These are phyloP conservation scores for Pseudonitzschia multiseries DNA, from an alignment of 108 stramenopile genomes.

Conservation along the genomic window DNA sequence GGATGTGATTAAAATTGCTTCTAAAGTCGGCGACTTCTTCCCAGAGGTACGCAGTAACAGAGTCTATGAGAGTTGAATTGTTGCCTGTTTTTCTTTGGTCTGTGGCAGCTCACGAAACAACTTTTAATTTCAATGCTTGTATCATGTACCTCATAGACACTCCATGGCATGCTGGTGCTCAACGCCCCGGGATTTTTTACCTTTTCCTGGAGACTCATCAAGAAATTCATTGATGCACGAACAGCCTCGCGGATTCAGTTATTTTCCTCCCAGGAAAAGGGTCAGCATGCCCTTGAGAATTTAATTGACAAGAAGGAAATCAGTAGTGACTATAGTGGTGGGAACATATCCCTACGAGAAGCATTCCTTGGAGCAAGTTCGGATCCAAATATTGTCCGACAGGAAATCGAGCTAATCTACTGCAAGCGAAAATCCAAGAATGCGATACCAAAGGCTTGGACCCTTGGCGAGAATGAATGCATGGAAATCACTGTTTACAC, in stretches of 20 bases:
- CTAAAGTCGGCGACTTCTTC: slow-evolving; percentile 43
- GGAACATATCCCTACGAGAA: slow-evolving; percentile 30
- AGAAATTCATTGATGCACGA: slow-evolving; percentile 51
- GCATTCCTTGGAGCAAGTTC: slow-evolving; percentile 50
- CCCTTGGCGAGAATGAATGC: slow-evolving; percentile 10
- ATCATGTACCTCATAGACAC: slow-evolving; percentile 16
- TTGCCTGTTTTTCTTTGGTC: not conserved
- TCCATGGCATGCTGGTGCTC: slow-evolving; percentile 49
- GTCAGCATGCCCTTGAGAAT: slow-evolving; percentile 25
- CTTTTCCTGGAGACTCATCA: slow-evolving; percentile 51
- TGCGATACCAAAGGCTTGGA: not conserved
- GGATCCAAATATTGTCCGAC: slow-evolving; percentile 18
- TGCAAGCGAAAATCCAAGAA: slow-evolving; percentile 26
- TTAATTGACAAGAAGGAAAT: slow-evolving; percentile 38
- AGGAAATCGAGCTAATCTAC: slow-evolving; percentile 28
- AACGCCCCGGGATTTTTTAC: slow-evolving; percentile 60
- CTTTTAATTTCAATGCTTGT: not conserved
- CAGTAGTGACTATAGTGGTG: slow-evolving; percentile 51
- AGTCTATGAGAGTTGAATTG: not conserved
- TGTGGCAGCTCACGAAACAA: not conserved
- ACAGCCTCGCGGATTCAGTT: slow-evolving; percentile 47
- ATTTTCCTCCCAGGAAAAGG: slow-evolving; percentile 33
- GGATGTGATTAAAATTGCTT: slow-evolving; percentile 55
- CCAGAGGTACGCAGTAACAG: slow-evolving; percentile 29
- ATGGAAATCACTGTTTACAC: slow-evolving; percentile 37